These are phyloP conservation scores for Backusella circina DNA, from an alignment of 192 early-diverging fungal genomes.

Conservation along the genomic window DNA sequence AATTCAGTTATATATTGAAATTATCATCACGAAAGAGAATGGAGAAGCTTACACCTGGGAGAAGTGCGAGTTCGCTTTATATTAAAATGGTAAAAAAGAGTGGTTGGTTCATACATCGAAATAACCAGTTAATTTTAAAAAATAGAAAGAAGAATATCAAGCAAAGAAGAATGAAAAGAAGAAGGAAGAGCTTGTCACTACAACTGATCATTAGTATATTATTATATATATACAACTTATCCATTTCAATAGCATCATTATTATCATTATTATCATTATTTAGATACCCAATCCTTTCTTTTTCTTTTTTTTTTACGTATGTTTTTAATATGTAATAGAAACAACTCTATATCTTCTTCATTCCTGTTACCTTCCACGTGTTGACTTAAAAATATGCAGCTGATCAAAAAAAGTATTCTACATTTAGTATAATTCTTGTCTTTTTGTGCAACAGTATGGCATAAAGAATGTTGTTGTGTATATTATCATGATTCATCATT, in stretches of 20 bases:
- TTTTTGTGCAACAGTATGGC: too few relatives aligned
- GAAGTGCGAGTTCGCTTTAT: constrained; percentile 31
- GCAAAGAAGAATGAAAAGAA: constrained; percentile 8
- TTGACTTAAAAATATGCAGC: too few relatives aligned
- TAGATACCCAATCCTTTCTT: constrained; percentile 1
- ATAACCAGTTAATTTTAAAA: neutral
- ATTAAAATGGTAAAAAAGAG: constrained; percentile 34
- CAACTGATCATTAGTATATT: neutral
- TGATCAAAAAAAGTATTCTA: too few relatives aligned
- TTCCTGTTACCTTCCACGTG: neutral
- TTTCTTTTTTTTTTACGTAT: neutral
- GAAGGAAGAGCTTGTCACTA: neutral
- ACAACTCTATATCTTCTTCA: neutral
- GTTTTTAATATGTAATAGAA: neutral
- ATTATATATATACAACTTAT: neutral
- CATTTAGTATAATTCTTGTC: too few relatives aligned
- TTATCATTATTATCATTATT: neutral
- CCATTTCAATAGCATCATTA: neutral
- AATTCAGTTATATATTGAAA: constrained; percentile 60
- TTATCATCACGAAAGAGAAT: constrained; percentile 45
- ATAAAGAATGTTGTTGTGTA: too few relatives aligned
- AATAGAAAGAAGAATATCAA: constrained; percentile 4
- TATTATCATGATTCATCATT: too few relatives aligned
- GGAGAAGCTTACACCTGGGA: constrained; percentile 47
- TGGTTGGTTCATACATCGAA: neutral